Evolutionary conservation across 1,139 yeast genomes (phyloP).

Genomic region (Suhomyces choctaworum): DNA sequence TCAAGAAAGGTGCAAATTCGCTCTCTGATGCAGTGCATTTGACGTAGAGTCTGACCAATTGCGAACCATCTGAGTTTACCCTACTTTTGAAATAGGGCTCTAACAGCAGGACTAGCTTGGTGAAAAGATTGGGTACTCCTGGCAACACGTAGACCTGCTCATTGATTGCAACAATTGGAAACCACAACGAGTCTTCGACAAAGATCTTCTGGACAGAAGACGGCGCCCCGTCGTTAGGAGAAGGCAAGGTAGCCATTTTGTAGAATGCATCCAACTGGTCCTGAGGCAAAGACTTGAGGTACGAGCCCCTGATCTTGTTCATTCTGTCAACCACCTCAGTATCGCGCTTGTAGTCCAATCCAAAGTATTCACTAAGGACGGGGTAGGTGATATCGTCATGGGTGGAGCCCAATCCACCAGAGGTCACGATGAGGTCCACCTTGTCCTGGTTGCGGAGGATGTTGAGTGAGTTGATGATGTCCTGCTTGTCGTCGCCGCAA

Average conservation of each 20-base stretch:
- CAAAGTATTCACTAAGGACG: slow-evolving; percentile 63
- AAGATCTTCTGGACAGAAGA: slow-evolving; percentile 49
- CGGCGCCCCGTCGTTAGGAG: slow-evolving; percentile 28
- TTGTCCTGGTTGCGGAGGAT: slow-evolving; percentile 42
- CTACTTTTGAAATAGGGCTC: slow-evolving; percentile 28
- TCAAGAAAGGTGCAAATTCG: slow-evolving; percentile 64
- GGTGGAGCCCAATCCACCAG: slow-evolving; percentile 88
- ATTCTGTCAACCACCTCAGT: slow-evolving; percentile 59
- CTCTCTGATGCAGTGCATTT: slow-evolving; percentile 64
- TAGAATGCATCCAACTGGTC: slow-evolving; percentile 60
- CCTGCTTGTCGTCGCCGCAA: slow-evolving; percentile 73
- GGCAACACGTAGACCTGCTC: slow-evolving; percentile 70
- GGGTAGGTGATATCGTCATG: slow-evolving; percentile 87
- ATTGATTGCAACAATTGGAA: slow-evolving; percentile 71
- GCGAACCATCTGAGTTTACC: slow-evolving; percentile 26
- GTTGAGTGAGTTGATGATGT: slow-evolving; percentile 56
- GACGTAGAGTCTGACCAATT: slow-evolving; percentile 53
- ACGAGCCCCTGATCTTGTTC: slow-evolving; percentile 48
- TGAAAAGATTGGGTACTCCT: slow-evolving; percentile 77
- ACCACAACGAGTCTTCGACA: slow-evolving; percentile 67
- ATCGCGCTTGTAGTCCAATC: slow-evolving; percentile 53
- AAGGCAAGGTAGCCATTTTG: slow-evolving; percentile 79
- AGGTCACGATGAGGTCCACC: slow-evolving; percentile 72
- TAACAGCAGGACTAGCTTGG: slow-evolving; percentile 43
- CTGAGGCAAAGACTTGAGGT: slow-evolving; percentile 35